phyloP scores from a whole-genome alignment of 768 basidiomycete genomes.

The Kwoniella heveanensis region DNA sequence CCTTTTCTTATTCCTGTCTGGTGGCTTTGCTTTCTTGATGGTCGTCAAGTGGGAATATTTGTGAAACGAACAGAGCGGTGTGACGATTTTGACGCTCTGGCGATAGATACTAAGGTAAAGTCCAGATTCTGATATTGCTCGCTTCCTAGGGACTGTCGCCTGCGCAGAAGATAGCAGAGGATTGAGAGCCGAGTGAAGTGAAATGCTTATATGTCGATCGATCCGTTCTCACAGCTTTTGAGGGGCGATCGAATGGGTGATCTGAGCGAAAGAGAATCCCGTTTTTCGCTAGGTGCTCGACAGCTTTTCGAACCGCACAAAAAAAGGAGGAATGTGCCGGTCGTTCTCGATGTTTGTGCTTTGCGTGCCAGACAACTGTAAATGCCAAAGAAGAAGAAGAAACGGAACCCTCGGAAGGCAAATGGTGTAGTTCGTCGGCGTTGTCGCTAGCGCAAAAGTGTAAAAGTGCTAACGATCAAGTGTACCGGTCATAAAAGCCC shows the following conservation, averaged over 20 bases:
- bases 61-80: background rate
- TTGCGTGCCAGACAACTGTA: no score
- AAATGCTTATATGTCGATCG: no score
- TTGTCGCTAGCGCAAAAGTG: background rate
- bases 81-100: background rate
- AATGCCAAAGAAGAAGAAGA: no score
- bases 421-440: background rate
- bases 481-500: background rate
- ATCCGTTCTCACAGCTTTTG: background rate
- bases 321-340: background rate
- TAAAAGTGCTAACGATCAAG: background rate
- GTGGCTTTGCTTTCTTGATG: background rate
- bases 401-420: no score
- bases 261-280: background rate
- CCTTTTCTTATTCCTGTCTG: background rate
- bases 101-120: no score
- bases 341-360: background rate
- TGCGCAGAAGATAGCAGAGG: no score
- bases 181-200: background rate
- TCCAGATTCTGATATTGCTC: no score
- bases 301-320: background rate
- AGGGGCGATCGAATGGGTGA: background rate
- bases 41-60: background rate
- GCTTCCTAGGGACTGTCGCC: no score
- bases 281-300: background rate